Evolutionary conservation across 2,329 filamentous ascomycete species (phyloP).

Genomic region (Aaosphaeria arxii): DNA sequence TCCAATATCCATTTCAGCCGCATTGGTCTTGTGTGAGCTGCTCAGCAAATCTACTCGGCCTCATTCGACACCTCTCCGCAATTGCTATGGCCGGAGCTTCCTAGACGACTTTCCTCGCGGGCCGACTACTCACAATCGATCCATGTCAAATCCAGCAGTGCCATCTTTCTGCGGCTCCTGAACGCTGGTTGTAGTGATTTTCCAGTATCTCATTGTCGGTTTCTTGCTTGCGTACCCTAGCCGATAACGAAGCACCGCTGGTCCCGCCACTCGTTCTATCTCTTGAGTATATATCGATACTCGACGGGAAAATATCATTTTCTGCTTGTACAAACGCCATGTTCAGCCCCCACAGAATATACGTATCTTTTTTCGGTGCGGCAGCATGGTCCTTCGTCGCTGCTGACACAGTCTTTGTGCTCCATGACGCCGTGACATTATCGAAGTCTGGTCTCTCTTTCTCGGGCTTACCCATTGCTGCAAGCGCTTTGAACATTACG

Average conservation of each 20-base stretch:
- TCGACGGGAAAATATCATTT: background rate
- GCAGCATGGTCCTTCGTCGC: slow-evolving; percentile 33
- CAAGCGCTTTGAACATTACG: slow-evolving; percentile 29
- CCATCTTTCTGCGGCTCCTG: too few species aligned
- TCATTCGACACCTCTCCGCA: background rate
- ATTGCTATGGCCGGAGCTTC: slow-evolving; percentile 8
- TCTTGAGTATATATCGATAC: too few species aligned
- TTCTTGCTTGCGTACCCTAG: too few species aligned
- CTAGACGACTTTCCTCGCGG: too few species aligned
- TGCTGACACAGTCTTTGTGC: slow-evolving; percentile 31
- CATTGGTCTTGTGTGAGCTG: slow-evolving; percentile 7
- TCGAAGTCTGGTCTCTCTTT: slow-evolving; percentile 20
- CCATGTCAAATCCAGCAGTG: too few species aligned
- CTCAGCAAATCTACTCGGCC: background rate
- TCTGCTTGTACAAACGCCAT: slow-evolving; percentile 12
- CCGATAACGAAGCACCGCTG: too few species aligned
- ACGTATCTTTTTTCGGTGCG: slow-evolving; percentile 29
- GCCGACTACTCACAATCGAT: too few species aligned
- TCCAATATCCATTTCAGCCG: slow-evolving; percentile 8
- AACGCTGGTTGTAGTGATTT: too few species aligned
- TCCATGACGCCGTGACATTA: slow-evolving; percentile 36
- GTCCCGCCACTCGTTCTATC: too few species aligned
- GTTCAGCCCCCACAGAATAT: slow-evolving; percentile 25
- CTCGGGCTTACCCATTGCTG: slow-evolving; percentile 23
- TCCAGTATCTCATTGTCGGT: too few species aligned